Evolutionary conservation across 176 grass and related monocot species (phyloP).

Genomic region (Saccharum spontaneum): DNA sequence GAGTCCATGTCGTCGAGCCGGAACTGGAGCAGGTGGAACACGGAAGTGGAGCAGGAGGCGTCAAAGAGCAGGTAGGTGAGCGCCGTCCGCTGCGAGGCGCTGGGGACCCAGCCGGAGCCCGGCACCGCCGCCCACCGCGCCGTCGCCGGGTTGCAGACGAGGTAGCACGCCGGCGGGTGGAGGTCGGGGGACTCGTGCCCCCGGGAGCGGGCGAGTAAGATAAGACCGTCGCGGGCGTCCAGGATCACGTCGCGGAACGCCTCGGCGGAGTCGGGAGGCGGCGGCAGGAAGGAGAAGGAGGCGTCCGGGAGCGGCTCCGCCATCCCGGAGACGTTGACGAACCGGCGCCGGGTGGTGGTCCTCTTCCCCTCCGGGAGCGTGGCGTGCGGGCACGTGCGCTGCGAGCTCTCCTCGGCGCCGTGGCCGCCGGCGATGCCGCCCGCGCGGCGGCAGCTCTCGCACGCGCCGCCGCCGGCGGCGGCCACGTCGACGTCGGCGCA

Average conservation of each 20-base stretch:
- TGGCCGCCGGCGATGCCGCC: too few species aligned
- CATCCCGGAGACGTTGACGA: conserved; percentile 23
- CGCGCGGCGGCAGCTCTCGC: neutral
- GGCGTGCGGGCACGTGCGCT: neutral
- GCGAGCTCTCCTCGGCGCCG: neutral
- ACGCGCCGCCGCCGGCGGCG: neutral
- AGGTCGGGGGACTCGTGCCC: neutral
- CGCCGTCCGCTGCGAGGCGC: neutral
- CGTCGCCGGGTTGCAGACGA: conserved; percentile 9
- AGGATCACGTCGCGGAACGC: neutral
- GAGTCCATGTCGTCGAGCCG: neutral
- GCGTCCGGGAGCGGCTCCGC: conserved; percentile 15
- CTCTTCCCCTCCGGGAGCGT: neutral
- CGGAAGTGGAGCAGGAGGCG: neutral
- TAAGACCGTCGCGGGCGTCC: neutral
- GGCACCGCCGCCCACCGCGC: neutral
- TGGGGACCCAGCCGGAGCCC: neutral
- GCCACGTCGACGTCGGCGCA: neutral
- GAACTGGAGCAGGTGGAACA: conserved; percentile 14
- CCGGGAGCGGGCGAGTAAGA: neutral
- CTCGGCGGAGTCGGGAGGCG: neutral
- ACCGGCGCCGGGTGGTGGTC: neutral
- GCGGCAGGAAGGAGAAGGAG: neutral
- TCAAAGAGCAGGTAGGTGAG: conserved; percentile 7
- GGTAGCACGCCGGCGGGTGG: conserved; percentile 10